phyloP scores from a whole-genome alignment of 2,329 filamentous ascomycete species.

The Scleromitrula shiraiana region DNA sequence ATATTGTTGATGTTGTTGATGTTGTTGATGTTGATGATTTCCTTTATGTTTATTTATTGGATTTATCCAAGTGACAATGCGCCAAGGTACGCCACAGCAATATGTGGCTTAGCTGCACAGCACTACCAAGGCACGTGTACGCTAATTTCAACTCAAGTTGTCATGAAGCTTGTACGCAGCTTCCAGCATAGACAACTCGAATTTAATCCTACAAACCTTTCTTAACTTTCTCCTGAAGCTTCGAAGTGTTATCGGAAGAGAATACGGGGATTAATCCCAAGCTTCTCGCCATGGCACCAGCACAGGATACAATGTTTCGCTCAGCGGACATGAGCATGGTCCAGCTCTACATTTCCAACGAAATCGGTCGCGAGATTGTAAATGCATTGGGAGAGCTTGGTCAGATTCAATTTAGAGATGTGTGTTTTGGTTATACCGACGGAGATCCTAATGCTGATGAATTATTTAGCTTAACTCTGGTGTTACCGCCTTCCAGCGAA shows the following conservation, averaged over 20 bases:
- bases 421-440: conserved; percentile 35
- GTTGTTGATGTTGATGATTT: too few relatives aligned
- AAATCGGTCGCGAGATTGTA: conserved; percentile 96
- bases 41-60: too few relatives aligned
- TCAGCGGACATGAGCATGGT: conserved; percentile 99
- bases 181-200: conserved; percentile 4
- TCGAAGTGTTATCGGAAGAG: conserved; percentile 15
- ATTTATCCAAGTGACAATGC: too few relatives aligned
- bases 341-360: conserved; percentile 98
- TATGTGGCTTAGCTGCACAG: too few relatives aligned
- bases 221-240: conserved; percentile 9
- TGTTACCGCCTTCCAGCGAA: conserved; percentile 89
- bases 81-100: too few relatives aligned
- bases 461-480: conserved; percentile 74
- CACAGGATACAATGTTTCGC: conserved; percentile 93
- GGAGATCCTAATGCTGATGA: conserved; percentile 16
- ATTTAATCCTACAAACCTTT: conserved; percentile 2
- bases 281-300: conserved; percentile 47
- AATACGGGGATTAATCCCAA: conserved; percentile 13
- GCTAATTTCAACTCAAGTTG: too few relatives aligned
- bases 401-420: conserved; percentile 94
- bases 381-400: conserved; percentile 94
- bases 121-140: too few relatives aligned
- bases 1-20: too few relatives aligned
- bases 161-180: conserved; percentile 3